Conservation (phyloP, 2,329 filamentous ascomycete species). For the Chrysosporium queenslandicum region DNA sequence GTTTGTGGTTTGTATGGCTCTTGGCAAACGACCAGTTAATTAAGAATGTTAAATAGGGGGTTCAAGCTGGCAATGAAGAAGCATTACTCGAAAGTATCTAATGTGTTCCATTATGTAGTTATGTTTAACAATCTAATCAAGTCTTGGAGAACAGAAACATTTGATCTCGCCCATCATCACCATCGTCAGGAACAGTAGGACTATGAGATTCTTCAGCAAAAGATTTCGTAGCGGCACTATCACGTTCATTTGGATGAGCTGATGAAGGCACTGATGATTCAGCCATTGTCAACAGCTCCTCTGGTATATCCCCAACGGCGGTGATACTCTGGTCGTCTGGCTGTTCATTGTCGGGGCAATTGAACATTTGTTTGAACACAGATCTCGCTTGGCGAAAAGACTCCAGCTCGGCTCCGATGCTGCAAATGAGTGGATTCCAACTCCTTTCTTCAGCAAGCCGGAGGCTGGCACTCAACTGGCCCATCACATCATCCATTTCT, state of each 20-base stretch:
- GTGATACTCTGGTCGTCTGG: conserved; percentile 22
- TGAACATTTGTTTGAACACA: conserved; percentile 30
- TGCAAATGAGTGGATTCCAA: conserved; percentile 54
- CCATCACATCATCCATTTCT: conserved; percentile 40
- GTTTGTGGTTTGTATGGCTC: too few species aligned
- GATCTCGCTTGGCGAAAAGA: conserved; percentile 38
- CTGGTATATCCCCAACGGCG: conserved; percentile 28
- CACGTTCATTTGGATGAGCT: neutral
- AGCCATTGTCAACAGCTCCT: conserved; percentile 25
- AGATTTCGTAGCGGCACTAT: neutral
- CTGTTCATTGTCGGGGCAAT: conserved; percentile 15
- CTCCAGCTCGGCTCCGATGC: conserved; percentile 53
- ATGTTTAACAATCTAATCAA: neutral
- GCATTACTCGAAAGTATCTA: too few species aligned
- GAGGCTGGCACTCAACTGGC: conserved; percentile 41
- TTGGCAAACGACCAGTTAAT: too few species aligned
- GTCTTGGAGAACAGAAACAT: conserved; percentile 30
- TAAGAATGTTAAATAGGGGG: too few species aligned
- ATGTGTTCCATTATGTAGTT: too few species aligned
- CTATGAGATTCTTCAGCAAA: neutral
- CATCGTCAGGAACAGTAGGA: conserved; percentile 27
- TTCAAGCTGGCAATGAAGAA: too few species aligned
- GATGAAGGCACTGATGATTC: conserved; percentile 16
- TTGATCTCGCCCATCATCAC: conserved; percentile 38
- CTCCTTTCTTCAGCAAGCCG: conserved; percentile 43